Conservation (phyloP, 345 rosid species). For the Murraya koenigii region DNA sequence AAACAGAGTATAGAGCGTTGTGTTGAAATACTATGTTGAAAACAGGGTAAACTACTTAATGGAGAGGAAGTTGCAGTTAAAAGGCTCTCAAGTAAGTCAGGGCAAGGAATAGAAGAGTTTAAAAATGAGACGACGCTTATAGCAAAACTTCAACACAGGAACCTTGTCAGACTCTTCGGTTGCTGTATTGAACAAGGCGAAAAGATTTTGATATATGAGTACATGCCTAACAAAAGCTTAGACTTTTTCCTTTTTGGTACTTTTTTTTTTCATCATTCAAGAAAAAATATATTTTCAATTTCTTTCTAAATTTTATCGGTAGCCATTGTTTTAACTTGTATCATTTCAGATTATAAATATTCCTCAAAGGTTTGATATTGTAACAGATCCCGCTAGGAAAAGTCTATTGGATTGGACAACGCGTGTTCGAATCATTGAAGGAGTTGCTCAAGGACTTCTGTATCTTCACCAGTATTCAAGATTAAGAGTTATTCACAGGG, state of each 20-base stretch:
- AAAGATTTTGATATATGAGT: no score
- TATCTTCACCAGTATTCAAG: constrained; percentile 17
- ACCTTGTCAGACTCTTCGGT: no score
- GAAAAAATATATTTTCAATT: no score
- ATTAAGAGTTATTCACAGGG: constrained; percentile 9
- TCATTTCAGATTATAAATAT: no score
- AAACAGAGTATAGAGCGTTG: neutral
- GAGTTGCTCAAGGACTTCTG: neutral
- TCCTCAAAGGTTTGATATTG: neutral
- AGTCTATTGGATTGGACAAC: neutral
- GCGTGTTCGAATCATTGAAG: neutral
- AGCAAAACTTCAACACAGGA: no score
- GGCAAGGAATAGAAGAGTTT: neutral
- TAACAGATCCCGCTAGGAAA: neutral
- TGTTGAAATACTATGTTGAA: no score
- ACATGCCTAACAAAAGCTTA: no score
- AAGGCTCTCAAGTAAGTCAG: neutral
- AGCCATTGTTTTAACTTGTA: no score
- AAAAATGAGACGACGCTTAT: no score
- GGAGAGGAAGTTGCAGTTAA: neutral
- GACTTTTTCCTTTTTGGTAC: no score
- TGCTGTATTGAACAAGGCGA: neutral
- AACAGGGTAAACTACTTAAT: neutral
- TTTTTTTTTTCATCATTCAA: neutral
- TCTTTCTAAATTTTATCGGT: no score